Evolutionary conservation across 202 grass and related monocot species (phyloP), one percentile per base, ranked within the genome.

Genomic region (Hordeum pubiflorum): DNA sequence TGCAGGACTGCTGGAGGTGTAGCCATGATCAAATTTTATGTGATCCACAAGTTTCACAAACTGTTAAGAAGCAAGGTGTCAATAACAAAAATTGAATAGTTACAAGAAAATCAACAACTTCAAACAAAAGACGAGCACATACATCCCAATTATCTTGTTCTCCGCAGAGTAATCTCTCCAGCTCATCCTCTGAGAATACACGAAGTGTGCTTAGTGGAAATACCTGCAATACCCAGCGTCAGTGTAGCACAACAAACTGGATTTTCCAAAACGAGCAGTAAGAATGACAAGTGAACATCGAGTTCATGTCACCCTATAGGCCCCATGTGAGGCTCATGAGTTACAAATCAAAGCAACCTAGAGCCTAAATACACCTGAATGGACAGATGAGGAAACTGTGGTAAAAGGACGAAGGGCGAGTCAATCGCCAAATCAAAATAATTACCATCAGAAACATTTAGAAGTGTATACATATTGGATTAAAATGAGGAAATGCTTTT

Each of bases 11-110:
- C 86, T 90, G 29, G 80, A 88, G 13, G 89, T 97, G 83, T 99
- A 99, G 73, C 97, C 97, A 70, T 99, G 97, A 83, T 96, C 93
- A 65, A 96, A 97, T 74, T 99, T 99, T 72, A 97, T 91, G 75
- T 99, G 91, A 89, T 99, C 91, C 79, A 93, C 85, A 73, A 99
- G 92, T 71, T 99, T 89, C 1, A 69, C 48, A 39, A 96, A 99
- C 97, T 99, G 89, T 75, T 82, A 15, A 61, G 68, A 77, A 87
- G 84, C 22, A 91, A 91, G 20, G 63, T 26, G 74, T 82, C 59
- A 87, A 59, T 18, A 84, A 64, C 57, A 40, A 15, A 67, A 74
- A 15, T 50, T 77, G 13, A 78, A 36, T 68, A 23, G 82, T 58
- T 17, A 78, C 26, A 76, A 26, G 36, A 39, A 26, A 74, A 63